Percentiles rank a stretch among this genome's conserved stretches.
These are phyloP conservation scores for Barnettozyma wickerhamii DNA, from an alignment of 805 yeast genomes.

Conservation along the genomic window DNA sequence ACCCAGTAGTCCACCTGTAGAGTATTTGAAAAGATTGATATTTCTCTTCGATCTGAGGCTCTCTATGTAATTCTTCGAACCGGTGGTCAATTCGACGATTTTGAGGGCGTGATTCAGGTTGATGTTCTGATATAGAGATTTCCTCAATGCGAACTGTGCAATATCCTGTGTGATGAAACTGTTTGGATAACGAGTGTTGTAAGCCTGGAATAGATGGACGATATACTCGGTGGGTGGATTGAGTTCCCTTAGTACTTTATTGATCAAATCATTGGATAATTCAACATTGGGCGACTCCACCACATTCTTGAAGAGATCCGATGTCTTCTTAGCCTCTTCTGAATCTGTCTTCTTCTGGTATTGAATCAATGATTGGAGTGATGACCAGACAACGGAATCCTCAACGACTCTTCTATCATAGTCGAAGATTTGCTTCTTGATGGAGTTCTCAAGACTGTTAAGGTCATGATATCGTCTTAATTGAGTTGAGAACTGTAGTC, in stretches of 20 bases:
- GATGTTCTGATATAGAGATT: slow-evolving; percentile 52
- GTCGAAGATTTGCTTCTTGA: slow-evolving; percentile 1
- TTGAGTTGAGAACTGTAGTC: background rate
- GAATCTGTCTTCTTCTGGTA: background rate
- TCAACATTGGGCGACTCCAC: slow-evolving; percentile 8
- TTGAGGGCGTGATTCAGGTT: slow-evolving; percentile 53
- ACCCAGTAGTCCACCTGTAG: slow-evolving; percentile 30
- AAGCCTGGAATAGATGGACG: slow-evolving; percentile 3
- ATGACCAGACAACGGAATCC: background rate
- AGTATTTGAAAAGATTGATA: slow-evolving; percentile 30
- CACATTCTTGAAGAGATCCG: background rate
- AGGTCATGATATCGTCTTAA: slow-evolving; percentile 5
- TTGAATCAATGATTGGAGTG: slow-evolving; percentile 2
- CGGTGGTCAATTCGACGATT: slow-evolving; percentile 58
- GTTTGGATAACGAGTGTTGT: slow-evolving; percentile 7
- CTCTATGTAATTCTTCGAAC: slow-evolving; percentile 45
- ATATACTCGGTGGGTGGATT: slow-evolving; percentile 4
- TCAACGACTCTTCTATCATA: slow-evolving; percentile 3
- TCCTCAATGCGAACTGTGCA: slow-evolving; percentile 62
- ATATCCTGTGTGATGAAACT: slow-evolving; percentile 31
- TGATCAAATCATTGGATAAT: slow-evolving; percentile 3
- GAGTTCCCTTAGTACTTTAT: slow-evolving; percentile 2
- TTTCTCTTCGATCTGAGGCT: slow-evolving; percentile 31
- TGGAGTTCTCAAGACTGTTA: background rate
- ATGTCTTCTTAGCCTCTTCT: background rate